Evolutionary conservation across 139 green algal species (phyloP).

Genomic region (Auxenochlorella pyrenoidosa): DNA sequence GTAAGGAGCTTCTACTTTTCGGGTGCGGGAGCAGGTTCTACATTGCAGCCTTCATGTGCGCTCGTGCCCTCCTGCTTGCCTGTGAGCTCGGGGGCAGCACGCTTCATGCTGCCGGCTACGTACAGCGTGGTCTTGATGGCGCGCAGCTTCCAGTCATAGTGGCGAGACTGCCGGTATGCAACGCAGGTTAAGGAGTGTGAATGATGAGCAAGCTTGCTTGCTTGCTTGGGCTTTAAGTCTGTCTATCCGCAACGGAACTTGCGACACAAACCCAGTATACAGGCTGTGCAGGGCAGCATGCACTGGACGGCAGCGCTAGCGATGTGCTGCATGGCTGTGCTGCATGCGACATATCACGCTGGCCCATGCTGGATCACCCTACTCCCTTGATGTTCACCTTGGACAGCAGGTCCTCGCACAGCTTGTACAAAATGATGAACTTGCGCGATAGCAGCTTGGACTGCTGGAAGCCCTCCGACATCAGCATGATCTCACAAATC

Average conservation of each 20-base stretch:
- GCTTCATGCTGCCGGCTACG: constrained; percentile 94
- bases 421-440: constrained; percentile 95
- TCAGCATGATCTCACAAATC: constrained; percentile 98
- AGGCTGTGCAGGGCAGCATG: too few relatives aligned
- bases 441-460: constrained; percentile 90
- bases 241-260: too few relatives aligned
- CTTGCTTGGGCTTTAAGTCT: too few relatives aligned
- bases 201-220: too few relatives aligned
- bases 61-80: neutral
- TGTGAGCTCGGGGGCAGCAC: constrained; percentile 78
- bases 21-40: too few relatives aligned
- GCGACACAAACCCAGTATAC: too few relatives aligned
- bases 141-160: constrained; percentile 98
- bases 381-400: constrained; percentile 55
- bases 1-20: neutral
- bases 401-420: constrained; percentile 92
- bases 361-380: too few relatives aligned
- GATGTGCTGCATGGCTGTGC: too few relatives aligned
- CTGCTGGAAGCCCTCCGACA: constrained; percentile 94
- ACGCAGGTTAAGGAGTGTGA: too few relatives aligned
- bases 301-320: too few relatives aligned
- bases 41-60: too few relatives aligned
- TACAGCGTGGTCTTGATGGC: constrained; percentile 98
- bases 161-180: constrained; percentile 67
- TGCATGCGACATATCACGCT: too few relatives aligned